A percentile compares a stretch with the other conserved stretches of the same genome.
phyloP scores from a whole-genome alignment of 139 green algal species.

The Closterium sp. region DNA sequence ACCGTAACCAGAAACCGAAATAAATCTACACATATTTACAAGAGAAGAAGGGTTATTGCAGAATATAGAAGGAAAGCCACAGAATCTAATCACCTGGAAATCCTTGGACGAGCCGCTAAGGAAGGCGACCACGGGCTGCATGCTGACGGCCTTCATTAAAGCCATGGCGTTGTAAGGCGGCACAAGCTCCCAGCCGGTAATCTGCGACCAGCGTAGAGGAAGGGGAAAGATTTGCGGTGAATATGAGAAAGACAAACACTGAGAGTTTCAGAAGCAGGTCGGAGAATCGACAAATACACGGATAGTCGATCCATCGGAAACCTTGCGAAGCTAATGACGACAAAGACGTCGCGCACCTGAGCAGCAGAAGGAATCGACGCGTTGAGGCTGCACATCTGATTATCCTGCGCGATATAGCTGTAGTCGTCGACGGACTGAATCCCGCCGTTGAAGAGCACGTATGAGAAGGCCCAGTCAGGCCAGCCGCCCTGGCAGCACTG shows the following conservation, averaged over 20 bases:
- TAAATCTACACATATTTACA: not conserved
- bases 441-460: slow-evolving; percentile 82
- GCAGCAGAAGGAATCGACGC: not conserved
- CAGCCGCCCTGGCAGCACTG: slow-evolving; percentile 82
- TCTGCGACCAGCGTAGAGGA: slow-evolving; percentile 32
- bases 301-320: no score
- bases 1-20: not conserved
- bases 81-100: not conserved
- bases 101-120: slow-evolving; percentile 76
- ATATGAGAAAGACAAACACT: no score
- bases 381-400: not conserved
- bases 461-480: slow-evolving; percentile 92
- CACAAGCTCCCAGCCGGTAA: slow-evolving; percentile 82
- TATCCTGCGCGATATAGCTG: slow-evolving; percentile 68
- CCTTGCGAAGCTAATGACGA: not conserved
- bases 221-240: no score
- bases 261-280: slow-evolving; percentile 5
- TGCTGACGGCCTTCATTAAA: slow-evolving; percentile 66
- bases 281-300: not conserved
- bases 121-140: slow-evolving; percentile 86
- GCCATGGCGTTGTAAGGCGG: slow-evolving; percentile 59
- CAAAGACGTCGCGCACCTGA: not conserved
- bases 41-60: no score
- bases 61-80: not conserved
- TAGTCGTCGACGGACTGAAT: slow-evolving; percentile 90